A percentile compares a stretch with the other conserved stretches of the same genome.
phyloP scores from a whole-genome alignment of 1,284 basidiomycete genomes.

The Leccinum pallidistipes region DNA sequence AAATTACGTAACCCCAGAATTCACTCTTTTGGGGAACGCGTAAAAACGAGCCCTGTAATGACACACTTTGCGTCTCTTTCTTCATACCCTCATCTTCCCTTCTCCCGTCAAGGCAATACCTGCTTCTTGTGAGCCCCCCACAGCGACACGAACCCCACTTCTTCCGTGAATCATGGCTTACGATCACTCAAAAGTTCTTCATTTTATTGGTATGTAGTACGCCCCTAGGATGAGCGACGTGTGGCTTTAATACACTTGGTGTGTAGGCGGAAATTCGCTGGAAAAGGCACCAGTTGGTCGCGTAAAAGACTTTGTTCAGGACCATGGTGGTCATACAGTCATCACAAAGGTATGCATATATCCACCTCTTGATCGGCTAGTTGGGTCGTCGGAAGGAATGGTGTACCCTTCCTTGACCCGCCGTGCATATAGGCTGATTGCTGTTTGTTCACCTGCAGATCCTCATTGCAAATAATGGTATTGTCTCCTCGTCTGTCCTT shows the following conservation, averaged over 20 bases:
- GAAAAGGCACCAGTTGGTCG: conserved; percentile 79
- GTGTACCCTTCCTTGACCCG: not conserved
- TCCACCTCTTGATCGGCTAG: conserved; percentile 8
- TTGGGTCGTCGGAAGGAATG: conserved; percentile 5
- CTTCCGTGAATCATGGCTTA: conserved; percentile 48
- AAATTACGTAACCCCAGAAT: conserved; percentile 34
- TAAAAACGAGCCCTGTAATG: conserved; percentile 20
- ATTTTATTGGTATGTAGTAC: conserved; percentile 73
- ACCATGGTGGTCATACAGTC: conserved; percentile 94
- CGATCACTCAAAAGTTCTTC: conserved; percentile 78
- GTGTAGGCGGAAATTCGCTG: conserved; percentile 86
- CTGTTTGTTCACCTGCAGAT: conserved; percentile 51
- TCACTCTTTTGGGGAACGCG: conserved; percentile 34
- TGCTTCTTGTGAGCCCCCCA: conserved; percentile 4
- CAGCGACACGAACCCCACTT: conserved; percentile 10
- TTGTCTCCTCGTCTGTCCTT: conserved; percentile 17
- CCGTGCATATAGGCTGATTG: conserved; percentile 12
- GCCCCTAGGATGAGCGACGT: conserved; percentile 17
- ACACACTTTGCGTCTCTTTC: conserved; percentile 3
- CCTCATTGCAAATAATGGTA: conserved; percentile 95
- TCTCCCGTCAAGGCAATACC: conserved; percentile 6
- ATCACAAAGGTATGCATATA: conserved; percentile 84
- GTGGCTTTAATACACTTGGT: conserved; percentile 18
- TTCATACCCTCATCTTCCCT: conserved; percentile 24
- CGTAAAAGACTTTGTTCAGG: conserved; percentile 91